Evolutionary conservation across 805 yeast species (phyloP), one percentile per base, ranked within the genome.

Genomic region (Lipomyces spencermartinsiae): DNA sequence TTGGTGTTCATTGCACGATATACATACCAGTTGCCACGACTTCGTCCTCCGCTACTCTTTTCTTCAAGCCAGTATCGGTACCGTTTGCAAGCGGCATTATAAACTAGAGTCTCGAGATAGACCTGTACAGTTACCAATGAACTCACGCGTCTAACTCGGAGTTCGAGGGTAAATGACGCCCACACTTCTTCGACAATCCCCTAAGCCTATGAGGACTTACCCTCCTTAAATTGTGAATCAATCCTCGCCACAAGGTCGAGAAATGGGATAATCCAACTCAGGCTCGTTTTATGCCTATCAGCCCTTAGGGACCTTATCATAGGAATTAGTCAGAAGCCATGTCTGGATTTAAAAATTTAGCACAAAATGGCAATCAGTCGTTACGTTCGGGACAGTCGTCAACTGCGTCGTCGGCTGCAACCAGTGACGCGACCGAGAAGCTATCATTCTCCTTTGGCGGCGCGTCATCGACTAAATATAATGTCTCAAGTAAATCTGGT

Each of bases 361-460:
- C 49, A n/a, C 49, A 19, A 4, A 22, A n/a, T 29, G 19, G 14
- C 6, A 54, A 33, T 54, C 1, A 16, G 1, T 16, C 35, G 19
- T 25, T 33, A 29, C 8, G 19, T 4, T 33, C 58, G 19, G 19
- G 33, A 14, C 57, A 53, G 19, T 25, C 57, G 57, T 35, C 34
- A 16, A n/a, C 59, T 8, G 59, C 29, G 25, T 7, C 59, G n/a
- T 19, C 43, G 46, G 29, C 59, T 19, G 1, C 22, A 43, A 14
- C 49, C 49, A 43, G 0, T n/a, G 49, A 37, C 12, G 2, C 49
- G 7, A 2, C 49, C 16, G 16, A 43, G n/a, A n/a, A 12, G 33
- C 61, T 68, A 33, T 65, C 71, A 10, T 68, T 68, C 51, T 63
- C 71, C n/a, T 37, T 67, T 35, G 66, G 65, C 16, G 69, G 65